Evolutionary conservation across 805 yeast genomes (phyloP), one percentile per base, ranked within the genome.

Genomic region (Candida chauliodis): DNA sequence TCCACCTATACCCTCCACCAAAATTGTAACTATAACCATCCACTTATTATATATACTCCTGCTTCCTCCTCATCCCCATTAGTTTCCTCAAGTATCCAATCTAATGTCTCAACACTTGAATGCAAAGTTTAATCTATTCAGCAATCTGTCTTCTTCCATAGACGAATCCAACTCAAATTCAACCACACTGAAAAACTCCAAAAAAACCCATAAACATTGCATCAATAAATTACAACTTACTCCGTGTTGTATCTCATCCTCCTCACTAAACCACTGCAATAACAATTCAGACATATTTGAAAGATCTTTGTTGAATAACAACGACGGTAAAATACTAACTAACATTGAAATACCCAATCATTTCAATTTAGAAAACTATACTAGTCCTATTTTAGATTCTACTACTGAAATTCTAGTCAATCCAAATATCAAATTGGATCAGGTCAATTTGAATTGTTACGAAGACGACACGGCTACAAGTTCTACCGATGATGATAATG

Each of bases 341-440:
- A 44, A 45, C 22, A 38, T 43, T 3, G 46, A 43, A 27, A 40
- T 41, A 11, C 61, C 62, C 8, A 34, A 46, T 6, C 63, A 55
- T 37, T 56, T 48, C 43, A 54, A 48, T 33, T 47, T 50, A 8
- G 66, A 61, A 32, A 58, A 61, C 38, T 61, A 38, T 36, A 48
- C 53, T 10, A 54, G 55, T 13, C 67, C 67, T 7, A 55, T 56
- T 8, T 44, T 61, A 31, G 65, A 59, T 42, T 45, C 55, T 28
- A 55, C 66, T 15, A 47, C 65, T 0, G 64, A 61, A 39, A 52
- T 59, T 20, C 38, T 59, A 13, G 44, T 48, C 30, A 50, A 61
- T 36, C 65, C 66, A 9, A 37, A 47, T 5, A 43, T 57, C 4
- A 55, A 53, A 25, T 19, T 42, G 9, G 46, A 53, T 21, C 41